Evolutionary conservation across 768 basidiomycete genomes (phyloP).

Genomic region (Tubosaeta sp.): DNA sequence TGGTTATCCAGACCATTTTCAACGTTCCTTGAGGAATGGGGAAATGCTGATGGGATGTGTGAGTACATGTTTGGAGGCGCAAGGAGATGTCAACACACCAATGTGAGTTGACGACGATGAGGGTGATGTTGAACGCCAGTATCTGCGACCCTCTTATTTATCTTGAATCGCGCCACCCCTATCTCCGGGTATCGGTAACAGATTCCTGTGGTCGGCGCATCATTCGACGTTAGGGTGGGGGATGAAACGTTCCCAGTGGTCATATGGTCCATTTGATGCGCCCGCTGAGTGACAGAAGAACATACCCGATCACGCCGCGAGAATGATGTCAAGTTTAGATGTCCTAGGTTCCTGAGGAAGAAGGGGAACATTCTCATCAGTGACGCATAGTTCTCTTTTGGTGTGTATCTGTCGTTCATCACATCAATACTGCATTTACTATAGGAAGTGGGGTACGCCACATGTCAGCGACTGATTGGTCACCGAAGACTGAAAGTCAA

Average conservation of each 20-base stretch:
- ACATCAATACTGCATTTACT: too few species aligned
- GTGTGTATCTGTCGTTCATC: too few species aligned
- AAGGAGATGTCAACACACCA: not conserved
- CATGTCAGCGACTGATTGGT: too few species aligned
- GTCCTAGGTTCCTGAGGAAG: too few species aligned
- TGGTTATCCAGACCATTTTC: slow-evolving; percentile 1
- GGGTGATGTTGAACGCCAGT: not conserved
- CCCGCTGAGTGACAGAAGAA: not conserved
- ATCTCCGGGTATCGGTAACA: not conserved
- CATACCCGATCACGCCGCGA: too few species aligned
- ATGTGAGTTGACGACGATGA: not conserved
- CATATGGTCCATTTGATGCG: not conserved
- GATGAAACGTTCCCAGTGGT: not conserved
- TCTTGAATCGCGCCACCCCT: not conserved
- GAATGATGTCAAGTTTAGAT: too few species aligned
- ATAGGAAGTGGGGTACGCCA: too few species aligned
- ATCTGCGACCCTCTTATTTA: not conserved
- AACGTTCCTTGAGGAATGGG: not conserved
- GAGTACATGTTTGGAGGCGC: not conserved
- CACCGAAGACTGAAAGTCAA: too few species aligned
- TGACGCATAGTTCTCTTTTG: too few species aligned
- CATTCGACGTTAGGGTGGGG: not conserved
- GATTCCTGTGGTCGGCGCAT: not conserved
- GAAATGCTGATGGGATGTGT: not conserved
- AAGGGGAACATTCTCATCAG: too few species aligned